Evolutionary conservation across 148 eudicot species (phyloP).

Genomic region (Rhododendron griersonianum): DNA sequence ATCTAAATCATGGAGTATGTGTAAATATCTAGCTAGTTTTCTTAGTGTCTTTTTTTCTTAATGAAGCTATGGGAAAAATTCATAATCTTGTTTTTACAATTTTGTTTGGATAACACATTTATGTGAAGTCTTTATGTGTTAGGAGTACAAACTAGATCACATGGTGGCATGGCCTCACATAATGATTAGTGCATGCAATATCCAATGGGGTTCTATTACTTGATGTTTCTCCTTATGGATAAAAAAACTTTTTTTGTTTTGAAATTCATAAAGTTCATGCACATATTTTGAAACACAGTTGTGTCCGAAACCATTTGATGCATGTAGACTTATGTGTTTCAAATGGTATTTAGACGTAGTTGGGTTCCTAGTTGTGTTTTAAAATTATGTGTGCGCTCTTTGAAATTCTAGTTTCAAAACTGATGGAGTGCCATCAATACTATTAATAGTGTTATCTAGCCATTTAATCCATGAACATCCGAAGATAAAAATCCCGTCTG

Average conservation of each 20-base stretch:
- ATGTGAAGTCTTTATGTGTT: not conserved
- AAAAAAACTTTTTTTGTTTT: too few species aligned
- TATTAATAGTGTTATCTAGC: too few species aligned
- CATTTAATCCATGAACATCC: not conserved
- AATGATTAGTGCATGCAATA: not conserved
- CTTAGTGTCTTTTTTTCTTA: not conserved
- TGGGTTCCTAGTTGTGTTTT: too few species aligned
- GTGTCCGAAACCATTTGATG: too few species aligned
- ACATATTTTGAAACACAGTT: too few species aligned
- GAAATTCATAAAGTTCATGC: too few species aligned
- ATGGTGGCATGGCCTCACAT: not conserved
- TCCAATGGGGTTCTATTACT: not conserved
- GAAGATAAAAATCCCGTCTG: not conserved
- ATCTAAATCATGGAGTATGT: not conserved
- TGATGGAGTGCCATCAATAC: not conserved
- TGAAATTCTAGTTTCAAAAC: not conserved
- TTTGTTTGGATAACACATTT: not conserved
- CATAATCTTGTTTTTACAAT: not conserved
- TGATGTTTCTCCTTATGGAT: not conserved
- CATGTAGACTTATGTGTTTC: too few species aligned
- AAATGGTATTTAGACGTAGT: too few species aligned
- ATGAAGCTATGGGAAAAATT: not conserved
- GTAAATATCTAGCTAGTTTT: not conserved
- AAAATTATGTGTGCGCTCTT: not conserved
- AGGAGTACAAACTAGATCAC: not conserved